These are phyloP conservation scores for Vitis rotundifolia DNA, from an alignment of 164 flowering plant species.

Conservation along the genomic window DNA sequence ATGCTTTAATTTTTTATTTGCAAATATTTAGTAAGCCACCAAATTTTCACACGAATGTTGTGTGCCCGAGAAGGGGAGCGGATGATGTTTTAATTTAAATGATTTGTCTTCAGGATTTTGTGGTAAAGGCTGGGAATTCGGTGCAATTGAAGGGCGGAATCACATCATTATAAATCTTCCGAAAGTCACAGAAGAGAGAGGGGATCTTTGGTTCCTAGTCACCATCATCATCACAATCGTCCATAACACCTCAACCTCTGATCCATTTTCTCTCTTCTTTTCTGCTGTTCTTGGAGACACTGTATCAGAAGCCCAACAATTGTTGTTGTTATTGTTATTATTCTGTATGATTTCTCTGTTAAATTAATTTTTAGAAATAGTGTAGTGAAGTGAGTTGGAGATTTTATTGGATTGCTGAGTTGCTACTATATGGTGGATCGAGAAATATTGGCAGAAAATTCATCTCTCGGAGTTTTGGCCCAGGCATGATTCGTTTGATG, in stretches of 20 bases:
- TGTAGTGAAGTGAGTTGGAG: neutral
- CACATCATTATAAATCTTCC: neutral
- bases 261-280: neutral
- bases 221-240: slow-evolving; percentile 14
- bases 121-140: too few relatives aligned
- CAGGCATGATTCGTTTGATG: slow-evolving; percentile 18
- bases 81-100: too few relatives aligned
- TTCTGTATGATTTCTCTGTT: neutral
- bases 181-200: neutral
- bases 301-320: too few relatives aligned
- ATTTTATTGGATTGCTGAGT: neutral
- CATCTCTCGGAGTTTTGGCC: slow-evolving; percentile 28
- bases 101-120: too few relatives aligned
- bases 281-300: neutral
- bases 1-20: too few relatives aligned
- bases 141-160: too few relatives aligned
- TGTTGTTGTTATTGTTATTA: neutral
- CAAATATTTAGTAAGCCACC: too few relatives aligned
- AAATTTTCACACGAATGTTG: too few relatives aligned
- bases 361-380: neutral
- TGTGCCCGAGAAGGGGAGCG: too few relatives aligned
- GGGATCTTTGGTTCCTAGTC: slow-evolving; percentile 22
- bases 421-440: neutral
- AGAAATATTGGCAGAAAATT: slow-evolving; percentile 7
- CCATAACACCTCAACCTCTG: slow-evolving; percentile 6